These are phyloP conservation scores for Heterobasidion annosum DNA, from an alignment of 1,284 basidiomycete species.

Conservation along the genomic window DNA sequence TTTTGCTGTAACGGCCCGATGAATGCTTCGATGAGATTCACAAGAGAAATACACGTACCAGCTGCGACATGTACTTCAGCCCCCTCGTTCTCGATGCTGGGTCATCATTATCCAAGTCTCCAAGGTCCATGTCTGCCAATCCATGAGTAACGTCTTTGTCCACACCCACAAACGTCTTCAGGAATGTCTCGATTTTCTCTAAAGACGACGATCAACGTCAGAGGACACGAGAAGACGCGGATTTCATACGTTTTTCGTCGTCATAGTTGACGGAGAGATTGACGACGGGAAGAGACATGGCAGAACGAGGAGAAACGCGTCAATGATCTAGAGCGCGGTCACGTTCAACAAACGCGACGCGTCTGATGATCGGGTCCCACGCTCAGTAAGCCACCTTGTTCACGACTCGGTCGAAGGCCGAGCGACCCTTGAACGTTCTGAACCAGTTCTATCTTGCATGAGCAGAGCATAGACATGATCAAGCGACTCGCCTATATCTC, in stretches of 20 bases:
- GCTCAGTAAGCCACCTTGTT: not conserved
- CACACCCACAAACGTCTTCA: constrained; percentile 56
- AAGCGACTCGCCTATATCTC: not conserved
- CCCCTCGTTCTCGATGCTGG: constrained; percentile 29
- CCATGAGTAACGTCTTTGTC: constrained; percentile 62
- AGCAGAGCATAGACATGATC: not conserved
- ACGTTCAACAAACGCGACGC: not conserved
- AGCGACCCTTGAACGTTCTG: no score
- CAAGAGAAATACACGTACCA: constrained; percentile 44
- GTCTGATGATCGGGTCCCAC: not conserved
- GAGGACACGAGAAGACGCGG: not conserved
- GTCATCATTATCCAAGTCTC: constrained; percentile 36
- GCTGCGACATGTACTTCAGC: constrained; percentile 84
- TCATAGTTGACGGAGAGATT: constrained; percentile 41
- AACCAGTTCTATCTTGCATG: no score
- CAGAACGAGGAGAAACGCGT: constrained; percentile 17
- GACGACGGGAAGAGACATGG: constrained; percentile 41
- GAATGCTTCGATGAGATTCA: constrained; percentile 13
- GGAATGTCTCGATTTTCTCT: constrained; percentile 66
- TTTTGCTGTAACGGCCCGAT: constrained; percentile 52
- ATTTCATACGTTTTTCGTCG: constrained; percentile 27
- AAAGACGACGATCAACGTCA: constrained; percentile 8
- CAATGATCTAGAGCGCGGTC: constrained; percentile 11
- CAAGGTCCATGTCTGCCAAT: constrained; percentile 65
- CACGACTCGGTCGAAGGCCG: no score